Evolutionary conservation across 2,329 filamentous ascomycete species (phyloP).

Genomic region (Colletotrichum musae): DNA sequence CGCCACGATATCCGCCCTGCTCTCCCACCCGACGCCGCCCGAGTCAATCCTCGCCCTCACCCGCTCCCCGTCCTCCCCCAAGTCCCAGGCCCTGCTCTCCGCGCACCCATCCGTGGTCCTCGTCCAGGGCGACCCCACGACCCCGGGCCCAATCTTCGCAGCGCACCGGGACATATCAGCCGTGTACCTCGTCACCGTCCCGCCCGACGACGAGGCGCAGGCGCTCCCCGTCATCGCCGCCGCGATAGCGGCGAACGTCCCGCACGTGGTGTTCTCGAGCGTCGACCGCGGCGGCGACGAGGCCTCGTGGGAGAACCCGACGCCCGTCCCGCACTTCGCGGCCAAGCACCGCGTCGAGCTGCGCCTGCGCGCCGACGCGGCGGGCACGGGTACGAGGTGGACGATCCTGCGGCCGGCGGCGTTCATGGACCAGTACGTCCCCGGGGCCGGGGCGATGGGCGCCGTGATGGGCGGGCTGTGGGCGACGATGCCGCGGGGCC

Average conservation of each 20-base stretch:
- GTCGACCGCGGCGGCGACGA: slow-evolving; percentile 71
- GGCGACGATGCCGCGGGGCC: no score
- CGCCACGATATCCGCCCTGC: no score
- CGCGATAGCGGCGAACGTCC: slow-evolving; percentile 65
- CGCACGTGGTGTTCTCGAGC: slow-evolving; percentile 71
- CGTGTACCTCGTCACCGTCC: no score
- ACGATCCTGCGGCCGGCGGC: slow-evolving; percentile 62
- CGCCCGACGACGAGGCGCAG: slow-evolving; percentile 52
- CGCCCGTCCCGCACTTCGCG: slow-evolving; percentile 71
- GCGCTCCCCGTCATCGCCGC: slow-evolving; percentile 69
- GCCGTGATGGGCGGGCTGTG: no score
- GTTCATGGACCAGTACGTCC: slow-evolving; percentile 48
- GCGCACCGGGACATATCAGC: no score
- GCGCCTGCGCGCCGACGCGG: slow-evolving; percentile 60
- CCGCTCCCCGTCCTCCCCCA: no score
- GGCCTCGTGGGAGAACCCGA: slow-evolving; percentile 58
- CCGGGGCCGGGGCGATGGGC: slow-evolving; percentile 42
- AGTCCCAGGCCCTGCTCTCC: no score
- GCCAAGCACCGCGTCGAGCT: slow-evolving; percentile 71
- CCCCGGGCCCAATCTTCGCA: no score
- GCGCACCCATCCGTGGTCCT: no score
- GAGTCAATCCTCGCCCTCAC: no score
- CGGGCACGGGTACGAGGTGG: slow-evolving; percentile 61
- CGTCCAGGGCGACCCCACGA: no score
- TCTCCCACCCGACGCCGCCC: no score